A percentile compares a stretch with the other conserved stretches of the same genome.
Evolutionary conservation across 1,284 basidiomycete genomes (phyloP).

Genomic region (Cutaneotrichosporon curvatum): DNA sequence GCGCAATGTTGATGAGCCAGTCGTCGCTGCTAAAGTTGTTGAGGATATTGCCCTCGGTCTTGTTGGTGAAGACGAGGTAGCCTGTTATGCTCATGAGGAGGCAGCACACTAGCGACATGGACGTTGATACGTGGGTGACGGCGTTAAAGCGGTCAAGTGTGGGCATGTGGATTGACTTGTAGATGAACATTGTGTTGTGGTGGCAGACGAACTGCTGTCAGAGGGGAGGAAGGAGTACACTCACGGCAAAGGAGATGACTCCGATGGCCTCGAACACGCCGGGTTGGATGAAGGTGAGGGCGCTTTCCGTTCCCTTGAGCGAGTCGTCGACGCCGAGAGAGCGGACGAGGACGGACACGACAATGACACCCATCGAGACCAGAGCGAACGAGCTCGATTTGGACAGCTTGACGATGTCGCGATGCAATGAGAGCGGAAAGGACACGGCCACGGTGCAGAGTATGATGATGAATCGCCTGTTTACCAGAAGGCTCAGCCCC

Average conservation of each 20-base stretch:
- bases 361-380: slow-evolving; percentile 90
- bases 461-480: slow-evolving; percentile 80
- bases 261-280: slow-evolving; percentile 86
- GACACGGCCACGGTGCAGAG: slow-evolving; percentile 80
- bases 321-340: slow-evolving; percentile 72
- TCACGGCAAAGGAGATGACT: slow-evolving; percentile 80
- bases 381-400: slow-evolving; percentile 84
- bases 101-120: slow-evolving; percentile 72
- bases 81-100: slow-evolving; percentile 80
- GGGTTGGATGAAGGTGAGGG: slow-evolving; percentile 63
- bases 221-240: slow-evolving; percentile 4
- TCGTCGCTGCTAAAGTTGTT: slow-evolving; percentile 81
- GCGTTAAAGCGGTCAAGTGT: slow-evolving; percentile 78
- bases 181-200: slow-evolving; percentile 89
- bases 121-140: slow-evolving; percentile 87
- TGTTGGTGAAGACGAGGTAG: slow-evolving; percentile 88
- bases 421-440: slow-evolving; percentile 90
- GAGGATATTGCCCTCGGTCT: slow-evolving; percentile 85
- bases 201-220: slow-evolving; percentile 61
- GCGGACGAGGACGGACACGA: slow-evolving; percentile 75
- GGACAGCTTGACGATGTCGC: slow-evolving; percentile 94
- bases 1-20: slow-evolving; percentile 81
- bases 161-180: slow-evolving; percentile 83
- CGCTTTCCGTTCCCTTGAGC: slow-evolving; percentile 60
- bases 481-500: slow-evolving; percentile 66